Evolutionary conservation across 768 basidiomycete genomes (phyloP).

Genomic region (Tricholoma hemisulphureum): DNA sequence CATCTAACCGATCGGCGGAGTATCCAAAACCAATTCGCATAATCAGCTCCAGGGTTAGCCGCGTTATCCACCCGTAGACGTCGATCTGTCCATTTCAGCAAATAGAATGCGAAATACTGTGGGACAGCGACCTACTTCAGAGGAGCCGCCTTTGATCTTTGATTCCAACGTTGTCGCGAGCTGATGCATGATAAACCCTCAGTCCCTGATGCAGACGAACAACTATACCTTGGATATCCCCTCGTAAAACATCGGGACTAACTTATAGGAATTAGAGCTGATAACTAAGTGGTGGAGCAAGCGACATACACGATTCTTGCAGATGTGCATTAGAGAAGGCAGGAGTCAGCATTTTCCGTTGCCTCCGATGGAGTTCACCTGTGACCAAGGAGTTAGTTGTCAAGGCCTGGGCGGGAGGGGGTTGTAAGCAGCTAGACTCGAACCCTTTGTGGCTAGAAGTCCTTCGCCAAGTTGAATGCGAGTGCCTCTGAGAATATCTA

Average conservation of each 20-base stretch:
- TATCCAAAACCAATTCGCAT: slow-evolving; percentile 31
- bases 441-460: slow-evolving; percentile 7
- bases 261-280: background rate
- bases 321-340: slow-evolving; percentile 37
- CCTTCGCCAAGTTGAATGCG: slow-evolving; percentile 4
- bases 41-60: slow-evolving; percentile 31
- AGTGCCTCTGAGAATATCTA: too few species aligned
- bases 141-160: slow-evolving; percentile 10
- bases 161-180: slow-evolving; percentile 7
- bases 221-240: slow-evolving; percentile 16
- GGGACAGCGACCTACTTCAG: slow-evolving; percentile 7
- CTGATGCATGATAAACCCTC: background rate
- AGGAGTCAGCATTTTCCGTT: slow-evolving; percentile 39
- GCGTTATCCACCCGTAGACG: slow-evolving; percentile 26
- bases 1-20: slow-evolving; percentile 28
- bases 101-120: background rate
- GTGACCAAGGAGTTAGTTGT: background rate
- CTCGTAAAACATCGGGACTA: slow-evolving; percentile 18
- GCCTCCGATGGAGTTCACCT: slow-evolving; percentile 22
- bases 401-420: too few species aligned
- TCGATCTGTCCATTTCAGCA: slow-evolving; percentile 21
- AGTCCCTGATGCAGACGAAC: background rate
- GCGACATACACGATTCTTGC: slow-evolving; percentile 21
- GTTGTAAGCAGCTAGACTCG: background rate
- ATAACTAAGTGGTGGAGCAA: background rate